phyloP scores from a whole-genome alignment of 176 grass and related monocot genomes.

The Aechmea fasciata region DNA sequence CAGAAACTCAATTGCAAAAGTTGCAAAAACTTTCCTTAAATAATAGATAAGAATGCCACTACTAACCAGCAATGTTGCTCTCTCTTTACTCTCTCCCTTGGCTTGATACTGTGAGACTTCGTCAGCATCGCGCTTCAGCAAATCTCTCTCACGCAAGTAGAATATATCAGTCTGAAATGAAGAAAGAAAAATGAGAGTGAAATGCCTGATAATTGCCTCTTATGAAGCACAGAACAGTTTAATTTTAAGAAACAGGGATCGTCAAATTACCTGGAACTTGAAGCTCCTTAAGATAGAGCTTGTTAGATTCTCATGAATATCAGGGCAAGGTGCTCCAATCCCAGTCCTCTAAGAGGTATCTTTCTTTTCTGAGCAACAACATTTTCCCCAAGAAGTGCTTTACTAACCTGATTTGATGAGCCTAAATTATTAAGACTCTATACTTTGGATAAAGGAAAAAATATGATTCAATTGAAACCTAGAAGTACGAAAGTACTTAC shows the following conservation, averaged over 20 bases:
- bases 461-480: neutral
- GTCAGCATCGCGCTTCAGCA: slow-evolving; percentile 49
- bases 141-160: slow-evolving; percentile 81
- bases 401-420: slow-evolving; percentile 68
- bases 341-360: slow-evolving; percentile 60
- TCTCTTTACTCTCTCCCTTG: no score
- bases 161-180: slow-evolving; percentile 45
- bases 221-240: neutral
- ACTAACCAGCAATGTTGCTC: slow-evolving; percentile 68
- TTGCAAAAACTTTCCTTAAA: no score
- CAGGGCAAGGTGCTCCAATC: slow-evolving; percentile 75
- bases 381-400: slow-evolving; percentile 83
- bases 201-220: neutral
- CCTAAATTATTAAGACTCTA: slow-evolving; percentile 14
- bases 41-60: no score
- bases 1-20: no score
- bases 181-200: neutral
- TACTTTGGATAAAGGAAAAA: neutral
- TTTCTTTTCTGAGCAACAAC: slow-evolving; percentile 53
- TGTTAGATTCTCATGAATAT: slow-evolving; percentile 62
- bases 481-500: slow-evolving; percentile 37
- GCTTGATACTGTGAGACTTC: no score
- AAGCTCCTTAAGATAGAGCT: slow-evolving; percentile 55
- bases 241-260: neutral
- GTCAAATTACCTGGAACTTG: slow-evolving; percentile 70